Percentiles rank a stretch among this genome's conserved stretches.
Evolutionary conservation across 2,329 filamentous ascomycete species (phyloP).

Genomic region (Scedosporium apiospermum): DNA sequence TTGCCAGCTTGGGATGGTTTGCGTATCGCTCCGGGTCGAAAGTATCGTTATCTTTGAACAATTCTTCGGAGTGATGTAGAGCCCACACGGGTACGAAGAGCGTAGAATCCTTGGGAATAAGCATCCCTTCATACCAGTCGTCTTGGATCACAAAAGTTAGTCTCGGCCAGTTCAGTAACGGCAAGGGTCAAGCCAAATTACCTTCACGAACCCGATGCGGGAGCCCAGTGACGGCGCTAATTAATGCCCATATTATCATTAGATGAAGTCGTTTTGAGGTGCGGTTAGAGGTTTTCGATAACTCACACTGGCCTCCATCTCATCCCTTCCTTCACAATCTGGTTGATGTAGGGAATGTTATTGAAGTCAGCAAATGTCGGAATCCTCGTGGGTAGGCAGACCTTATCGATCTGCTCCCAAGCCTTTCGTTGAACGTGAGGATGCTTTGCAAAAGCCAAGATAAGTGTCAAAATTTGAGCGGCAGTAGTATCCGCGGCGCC

Average conservation of each 20-base stretch:
- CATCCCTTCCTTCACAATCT: slow-evolving; percentile 30
- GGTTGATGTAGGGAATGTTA: slow-evolving; percentile 29
- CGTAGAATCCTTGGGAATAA: slow-evolving; percentile 27
- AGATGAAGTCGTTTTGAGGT: neutral
- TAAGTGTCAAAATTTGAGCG: slow-evolving; percentile 11
- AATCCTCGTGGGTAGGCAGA: neutral
- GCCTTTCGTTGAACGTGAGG: neutral
- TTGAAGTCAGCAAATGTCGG: slow-evolving; percentile 10
- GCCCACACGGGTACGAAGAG: slow-evolving; percentile 23
- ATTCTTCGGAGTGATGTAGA: slow-evolving; percentile 18
- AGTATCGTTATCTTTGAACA: slow-evolving; percentile 15
- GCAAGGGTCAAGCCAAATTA: neutral
- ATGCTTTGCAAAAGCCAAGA: neutral
- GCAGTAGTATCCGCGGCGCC: slow-evolving; percentile 20
- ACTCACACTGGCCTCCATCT: slow-evolving; percentile 28
- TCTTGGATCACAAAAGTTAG: slow-evolving; percentile 19
- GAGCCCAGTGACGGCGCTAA: slow-evolving; percentile 18
- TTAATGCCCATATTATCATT: neutral
- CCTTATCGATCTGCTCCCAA: neutral
- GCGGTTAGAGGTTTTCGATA: neutral
- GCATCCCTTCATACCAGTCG: slow-evolving; percentile 26
- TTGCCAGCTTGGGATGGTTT: slow-evolving; percentile 10
- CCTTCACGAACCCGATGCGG: slow-evolving; percentile 22
- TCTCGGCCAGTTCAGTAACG: neutral
- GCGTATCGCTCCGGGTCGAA: slow-evolving; percentile 17